These are phyloP conservation scores for Mycena vitilis DNA, from an alignment of 768 basidiomycete genomes.

Conservation along the genomic window DNA sequence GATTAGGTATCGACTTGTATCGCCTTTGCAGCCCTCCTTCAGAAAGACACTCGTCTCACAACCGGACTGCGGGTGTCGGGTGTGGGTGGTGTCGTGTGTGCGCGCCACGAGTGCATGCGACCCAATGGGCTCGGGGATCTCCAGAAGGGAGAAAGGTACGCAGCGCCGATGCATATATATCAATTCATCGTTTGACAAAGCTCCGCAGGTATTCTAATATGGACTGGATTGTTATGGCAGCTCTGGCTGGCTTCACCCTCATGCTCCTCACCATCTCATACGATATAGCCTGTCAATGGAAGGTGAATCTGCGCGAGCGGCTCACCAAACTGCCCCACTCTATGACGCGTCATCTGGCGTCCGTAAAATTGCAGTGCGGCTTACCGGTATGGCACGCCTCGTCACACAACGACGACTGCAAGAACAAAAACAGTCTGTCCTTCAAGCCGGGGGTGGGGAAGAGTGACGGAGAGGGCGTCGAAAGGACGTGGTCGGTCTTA, in stretches of 20 bases:
- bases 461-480: slow-evolving; percentile 32
- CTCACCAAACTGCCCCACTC: neutral
- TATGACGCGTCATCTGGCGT: neutral
- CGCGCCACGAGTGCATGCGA: slow-evolving; percentile 33
- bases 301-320: neutral
- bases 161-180: too few relatives aligned
- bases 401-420: slow-evolving; percentile 5
- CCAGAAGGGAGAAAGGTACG: slow-evolving; percentile 41
- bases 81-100: slow-evolving; percentile 30
- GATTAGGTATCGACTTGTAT: slow-evolving; percentile 32
- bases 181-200: too few relatives aligned
- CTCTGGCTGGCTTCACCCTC: neutral
- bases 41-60: slow-evolving; percentile 27
- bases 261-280: slow-evolving; percentile 2
- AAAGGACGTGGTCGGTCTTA: slow-evolving; percentile 43
- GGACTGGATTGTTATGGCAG: slow-evolving; percentile 3
- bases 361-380: neutral
- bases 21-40: slow-evolving; percentile 25
- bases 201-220: slow-evolving; percentile 30
- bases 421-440: slow-evolving; percentile 5
- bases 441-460: slow-evolving; percentile 27
- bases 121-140: slow-evolving; percentile 29
- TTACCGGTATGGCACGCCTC: slow-evolving; percentile 9
- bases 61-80: slow-evolving; percentile 28
- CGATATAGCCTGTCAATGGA: slow-evolving; percentile 15